These are phyloP conservation scores for Blastobotrys chiropterorum DNA, from an alignment of 805 yeast species.

Conservation along the genomic window DNA sequence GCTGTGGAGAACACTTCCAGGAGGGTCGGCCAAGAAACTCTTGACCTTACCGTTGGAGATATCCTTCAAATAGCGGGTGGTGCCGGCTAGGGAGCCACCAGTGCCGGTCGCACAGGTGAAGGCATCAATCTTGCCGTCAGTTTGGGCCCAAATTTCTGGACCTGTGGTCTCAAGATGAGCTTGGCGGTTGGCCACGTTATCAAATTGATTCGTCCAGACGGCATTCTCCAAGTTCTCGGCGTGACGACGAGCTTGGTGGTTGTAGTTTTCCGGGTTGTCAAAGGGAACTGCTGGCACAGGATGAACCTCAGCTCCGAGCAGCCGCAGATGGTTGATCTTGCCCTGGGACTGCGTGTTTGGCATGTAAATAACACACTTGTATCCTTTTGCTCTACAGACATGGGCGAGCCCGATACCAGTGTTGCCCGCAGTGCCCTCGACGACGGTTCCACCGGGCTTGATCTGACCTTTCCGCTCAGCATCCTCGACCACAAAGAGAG, in stretches of 20 bases:
- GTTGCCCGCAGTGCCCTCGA: conserved; percentile 93
- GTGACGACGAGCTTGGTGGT: conserved; percentile 80
- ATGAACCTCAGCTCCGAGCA: conserved; percentile 78
- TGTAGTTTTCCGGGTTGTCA: conserved; percentile 77
- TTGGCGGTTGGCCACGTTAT: conserved; percentile 78
- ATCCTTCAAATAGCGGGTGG: conserved; percentile 68
- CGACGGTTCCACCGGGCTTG: conserved; percentile 75
- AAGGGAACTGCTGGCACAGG: conserved; percentile 87
- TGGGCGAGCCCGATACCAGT: conserved; percentile 92
- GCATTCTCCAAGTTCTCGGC: conserved; percentile 74
- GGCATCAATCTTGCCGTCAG: conserved; percentile 70
- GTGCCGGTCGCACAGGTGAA: conserved; percentile 91
- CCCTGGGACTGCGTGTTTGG: conserved; percentile 83
- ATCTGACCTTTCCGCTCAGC: conserved; percentile 61
- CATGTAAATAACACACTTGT: conserved; percentile 81
- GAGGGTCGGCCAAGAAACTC: conserved; percentile 83
- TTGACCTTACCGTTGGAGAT: conserved; percentile 56
- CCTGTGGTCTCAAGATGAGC: conserved; percentile 89
- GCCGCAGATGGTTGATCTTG: conserved; percentile 65
- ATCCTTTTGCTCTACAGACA: conserved; percentile 71
- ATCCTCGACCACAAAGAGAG: conserved; percentile 65
- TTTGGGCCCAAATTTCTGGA: conserved; percentile 86
- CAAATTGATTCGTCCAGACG: conserved; percentile 91
- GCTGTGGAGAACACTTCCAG: conserved; percentile 80
- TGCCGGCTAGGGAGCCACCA: conserved; percentile 89